Evolutionary conservation across 139 green algal genomes (phyloP).

Genomic region (Trebouxia sp.): DNA sequence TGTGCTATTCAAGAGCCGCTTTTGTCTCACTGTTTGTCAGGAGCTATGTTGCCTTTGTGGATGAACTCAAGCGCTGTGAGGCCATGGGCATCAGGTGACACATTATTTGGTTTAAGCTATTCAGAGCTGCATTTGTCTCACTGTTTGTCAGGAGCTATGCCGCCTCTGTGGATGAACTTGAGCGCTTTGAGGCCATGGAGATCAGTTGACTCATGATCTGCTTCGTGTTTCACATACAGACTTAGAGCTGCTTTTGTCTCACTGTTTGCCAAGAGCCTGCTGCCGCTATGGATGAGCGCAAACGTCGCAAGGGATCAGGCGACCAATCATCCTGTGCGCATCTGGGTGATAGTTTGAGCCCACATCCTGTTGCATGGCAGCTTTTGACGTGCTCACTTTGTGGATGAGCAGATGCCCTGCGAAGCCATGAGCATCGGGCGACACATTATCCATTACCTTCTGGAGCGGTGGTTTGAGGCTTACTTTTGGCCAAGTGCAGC

Average conservation of each 20-base stretch:
- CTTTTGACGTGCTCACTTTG: background rate
- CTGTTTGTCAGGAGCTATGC: slow-evolving; percentile 22
- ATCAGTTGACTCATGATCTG: background rate
- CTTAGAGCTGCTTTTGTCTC: background rate
- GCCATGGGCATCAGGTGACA: slow-evolving; percentile 24
- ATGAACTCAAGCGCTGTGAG: slow-evolving; percentile 35
- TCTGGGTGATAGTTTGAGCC: no score
- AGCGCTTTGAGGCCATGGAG: slow-evolving; percentile 28
- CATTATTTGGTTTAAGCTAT: background rate
- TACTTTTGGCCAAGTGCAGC: no score
- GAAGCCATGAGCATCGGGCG: slow-evolving; percentile 28
- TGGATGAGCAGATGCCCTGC: slow-evolving; percentile 34
- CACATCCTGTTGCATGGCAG: background rate
- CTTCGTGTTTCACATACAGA: background rate
- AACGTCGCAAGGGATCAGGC: slow-evolving; percentile 33
- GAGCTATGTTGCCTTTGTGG: slow-evolving; percentile 33
- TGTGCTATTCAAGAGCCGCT: background rate
- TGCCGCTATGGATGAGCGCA: slow-evolving; percentile 33
- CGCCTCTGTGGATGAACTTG: slow-evolving; percentile 33
- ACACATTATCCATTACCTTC: no score
- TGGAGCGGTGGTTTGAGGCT: no score
- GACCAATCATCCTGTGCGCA: no score
- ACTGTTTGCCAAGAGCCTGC: slow-evolving; percentile 8
- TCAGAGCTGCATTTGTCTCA: background rate
- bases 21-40: background rate